Evolutionary conservation across 768 basidiomycete genomes (phyloP).

Genomic region (Phylloporus sp.): DNA sequence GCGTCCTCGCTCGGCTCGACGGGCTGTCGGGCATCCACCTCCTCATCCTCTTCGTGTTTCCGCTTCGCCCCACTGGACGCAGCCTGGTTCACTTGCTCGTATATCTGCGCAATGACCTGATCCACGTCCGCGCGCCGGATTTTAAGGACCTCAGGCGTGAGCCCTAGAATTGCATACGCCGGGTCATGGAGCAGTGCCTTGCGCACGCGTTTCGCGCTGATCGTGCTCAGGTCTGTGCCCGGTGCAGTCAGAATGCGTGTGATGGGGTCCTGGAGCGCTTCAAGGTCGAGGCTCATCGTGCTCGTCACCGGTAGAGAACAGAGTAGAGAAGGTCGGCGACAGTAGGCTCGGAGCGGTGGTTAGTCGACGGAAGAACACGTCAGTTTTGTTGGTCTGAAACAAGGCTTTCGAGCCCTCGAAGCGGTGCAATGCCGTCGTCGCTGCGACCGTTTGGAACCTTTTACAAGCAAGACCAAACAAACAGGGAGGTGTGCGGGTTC

Average conservation of each 20-base stretch:
- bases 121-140: slow-evolving; percentile 68
- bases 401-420: background rate
- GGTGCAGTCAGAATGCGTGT: slow-evolving; percentile 71
- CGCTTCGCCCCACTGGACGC: slow-evolving; percentile 25
- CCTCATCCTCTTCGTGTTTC: slow-evolving; percentile 14
- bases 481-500: background rate
- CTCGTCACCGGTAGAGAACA: background rate
- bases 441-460: background rate
- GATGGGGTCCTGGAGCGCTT: slow-evolving; percentile 57
- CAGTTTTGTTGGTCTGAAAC: background rate
- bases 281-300: slow-evolving; percentile 51
- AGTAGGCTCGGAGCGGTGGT: background rate
- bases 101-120: slow-evolving; percentile 61
- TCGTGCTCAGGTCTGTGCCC: slow-evolving; percentile 70
- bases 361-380: too few relatives aligned
- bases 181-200: slow-evolving; percentile 55
- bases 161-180: slow-evolving; percentile 34
- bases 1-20: slow-evolving; percentile 11
- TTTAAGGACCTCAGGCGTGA: slow-evolving; percentile 61
- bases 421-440: background rate
- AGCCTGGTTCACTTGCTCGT: slow-evolving; percentile 50
- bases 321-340: background rate
- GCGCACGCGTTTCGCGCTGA: slow-evolving; percentile 87
- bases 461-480: slow-evolving; percentile 28
- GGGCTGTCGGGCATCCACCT: slow-evolving; percentile 1